Evolutionary conservation across 768 basidiomycete species (phyloP), one percentile per base, ranked within the genome.

Genomic region (Termitomyces sp.): DNA sequence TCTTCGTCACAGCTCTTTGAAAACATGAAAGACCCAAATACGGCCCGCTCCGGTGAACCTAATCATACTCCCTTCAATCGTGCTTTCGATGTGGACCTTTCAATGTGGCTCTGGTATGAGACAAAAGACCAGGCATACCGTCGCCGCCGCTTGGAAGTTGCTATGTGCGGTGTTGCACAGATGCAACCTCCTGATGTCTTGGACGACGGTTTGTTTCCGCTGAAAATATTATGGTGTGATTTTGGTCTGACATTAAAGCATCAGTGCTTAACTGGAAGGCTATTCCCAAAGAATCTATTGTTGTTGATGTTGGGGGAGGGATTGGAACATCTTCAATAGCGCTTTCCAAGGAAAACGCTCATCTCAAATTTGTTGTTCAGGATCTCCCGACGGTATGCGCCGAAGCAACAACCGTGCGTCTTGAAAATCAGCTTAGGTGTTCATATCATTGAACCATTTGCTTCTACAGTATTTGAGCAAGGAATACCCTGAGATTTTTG

Each of bases 291-390:
- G 66, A 60, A 8, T 60, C 67, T 5, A 45, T 70, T n/a, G 63
- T 75, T 31, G 71, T 75, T 14, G 74, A 75, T 59, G 72, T 74
- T 6, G 72, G 70, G 1, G 73, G 72, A 9, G 71, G 72, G 3
- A 60, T 72, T 14, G 74, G 74, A 2, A 63, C 66, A 3, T 63
- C 67, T 29, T 57, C 72, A 3, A 37, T 71, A 17, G 31, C 64
- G n/a, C 32, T 75, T 10, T 66, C 67, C 25, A 61, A 65, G 60
- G 56, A 61, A 0, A 54, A 61, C 37, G 58, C 68, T 9, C 60
- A 70, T 37, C 61, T 71, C 2, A 67, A 64, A 40, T 56, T 69
- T 15, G 47, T 73, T 12, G 57, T 74, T 29, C 72, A 75, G 55
- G 73, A 75, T 53, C 60, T 64, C 7, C 59, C 52, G 25, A 48